Evolutionary conservation across 192 early-diverging fungal species (phyloP).

Genomic region (Coemansia sp.): DNA sequence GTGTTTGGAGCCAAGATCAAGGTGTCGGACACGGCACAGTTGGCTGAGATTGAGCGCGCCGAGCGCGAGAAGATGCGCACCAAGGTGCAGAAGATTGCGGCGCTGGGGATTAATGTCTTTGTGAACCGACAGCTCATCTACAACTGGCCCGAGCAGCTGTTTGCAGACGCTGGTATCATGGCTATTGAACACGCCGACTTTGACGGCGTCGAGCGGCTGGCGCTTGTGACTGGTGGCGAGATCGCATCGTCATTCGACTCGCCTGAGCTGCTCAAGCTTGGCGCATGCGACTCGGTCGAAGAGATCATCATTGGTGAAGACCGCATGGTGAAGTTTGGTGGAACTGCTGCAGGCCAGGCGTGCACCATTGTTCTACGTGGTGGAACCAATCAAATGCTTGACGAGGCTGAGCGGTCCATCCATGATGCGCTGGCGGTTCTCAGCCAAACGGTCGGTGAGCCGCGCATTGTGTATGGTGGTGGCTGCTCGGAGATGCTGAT

Average conservation of each 20-base stretch:
- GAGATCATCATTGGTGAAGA: slow-evolving; percentile 99
- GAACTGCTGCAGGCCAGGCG: slow-evolving; percentile 92
- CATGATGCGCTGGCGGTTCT: slow-evolving; percentile 97
- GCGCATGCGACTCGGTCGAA: slow-evolving; percentile 95
- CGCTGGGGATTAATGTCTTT: slow-evolving; percentile 98
- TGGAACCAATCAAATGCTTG: slow-evolving; percentile 90
- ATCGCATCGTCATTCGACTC: slow-evolving; percentile 98
- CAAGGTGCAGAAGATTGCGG: slow-evolving; percentile 98
- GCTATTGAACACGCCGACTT: slow-evolving; percentile 99
- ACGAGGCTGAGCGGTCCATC: slow-evolving; percentile 95
- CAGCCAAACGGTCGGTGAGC: slow-evolving; percentile 91
- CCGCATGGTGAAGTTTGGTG: slow-evolving; percentile 94
- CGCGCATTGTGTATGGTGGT: slow-evolving; percentile 90
- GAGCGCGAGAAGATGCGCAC: slow-evolving; percentile 98
- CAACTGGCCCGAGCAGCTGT: slow-evolving; percentile 99
- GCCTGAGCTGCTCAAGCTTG: slow-evolving; percentile 93
- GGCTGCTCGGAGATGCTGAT: slow-evolving; percentile 98
- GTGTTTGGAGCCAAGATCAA: slow-evolving; percentile 97
- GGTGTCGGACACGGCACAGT: slow-evolving; percentile 94
- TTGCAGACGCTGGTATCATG: slow-evolving; percentile 96
- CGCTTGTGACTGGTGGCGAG: slow-evolving; percentile 97
- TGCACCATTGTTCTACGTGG: slow-evolving; percentile 98
- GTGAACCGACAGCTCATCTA: slow-evolving; percentile 99
- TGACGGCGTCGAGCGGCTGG: slow-evolving; percentile 95
- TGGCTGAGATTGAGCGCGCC: slow-evolving; percentile 97